Evolutionary conservation across 2,329 filamentous ascomycete genomes (phyloP).

Genomic region (Zymoseptoria ardabiliae): DNA sequence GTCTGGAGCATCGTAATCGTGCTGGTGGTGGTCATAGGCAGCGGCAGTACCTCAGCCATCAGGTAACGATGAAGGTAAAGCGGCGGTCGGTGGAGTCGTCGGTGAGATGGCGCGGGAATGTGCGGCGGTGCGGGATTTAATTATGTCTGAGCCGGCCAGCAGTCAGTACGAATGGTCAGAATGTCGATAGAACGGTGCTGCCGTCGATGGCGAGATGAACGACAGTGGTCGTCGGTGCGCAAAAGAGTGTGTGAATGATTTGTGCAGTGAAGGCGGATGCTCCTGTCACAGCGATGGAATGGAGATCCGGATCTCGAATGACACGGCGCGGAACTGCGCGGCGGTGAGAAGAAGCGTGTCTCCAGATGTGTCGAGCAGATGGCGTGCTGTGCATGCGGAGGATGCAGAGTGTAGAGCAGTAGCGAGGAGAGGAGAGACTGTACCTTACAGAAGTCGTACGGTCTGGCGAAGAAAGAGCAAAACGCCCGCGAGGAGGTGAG

Average conservation of each 20-base stretch:
- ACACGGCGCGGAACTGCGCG: constrained; percentile 13
- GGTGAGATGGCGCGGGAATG: constrained; percentile 7
- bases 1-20: constrained; percentile 45
- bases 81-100: constrained; percentile 5
- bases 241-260: neutral
- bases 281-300: constrained; percentile 5
- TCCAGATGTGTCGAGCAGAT: neutral
- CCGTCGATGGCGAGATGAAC: constrained; percentile 1
- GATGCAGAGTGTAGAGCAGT: constrained; percentile 1
- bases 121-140: constrained; percentile 19
- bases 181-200: constrained; percentile 4
- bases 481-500: constrained; percentile 5
- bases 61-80: constrained; percentile 19
- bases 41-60: constrained; percentile 42
- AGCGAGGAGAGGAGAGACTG: neutral
- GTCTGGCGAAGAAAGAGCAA: constrained; percentile 8
- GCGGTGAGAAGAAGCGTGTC: neutral
- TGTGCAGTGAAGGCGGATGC: neutral
- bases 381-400: neutral
- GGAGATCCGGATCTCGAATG: constrained; percentile 4
- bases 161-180: constrained; percentile 20
- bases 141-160: constrained; percentile 26
- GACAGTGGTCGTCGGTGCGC: neutral
- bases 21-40: constrained; percentile 39
- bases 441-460: constrained; percentile 1